Conservation (phyloP, 805 yeast genomes). For the Metschnikowia noctiluminum region DNA sequence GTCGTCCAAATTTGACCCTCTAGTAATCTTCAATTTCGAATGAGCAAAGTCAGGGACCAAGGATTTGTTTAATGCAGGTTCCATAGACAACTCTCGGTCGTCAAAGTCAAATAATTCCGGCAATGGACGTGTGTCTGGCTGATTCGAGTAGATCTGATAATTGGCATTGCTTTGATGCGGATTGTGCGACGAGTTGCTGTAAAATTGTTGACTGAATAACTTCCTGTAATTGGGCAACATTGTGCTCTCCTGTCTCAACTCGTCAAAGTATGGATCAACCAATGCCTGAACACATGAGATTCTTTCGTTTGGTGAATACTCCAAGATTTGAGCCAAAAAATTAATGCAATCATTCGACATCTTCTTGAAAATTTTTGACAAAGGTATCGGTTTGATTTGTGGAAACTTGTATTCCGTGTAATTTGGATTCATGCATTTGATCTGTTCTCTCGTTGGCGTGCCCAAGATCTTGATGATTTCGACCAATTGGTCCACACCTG, state of each 20-base stretch:
- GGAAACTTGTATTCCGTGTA: slow-evolving; percentile 98
- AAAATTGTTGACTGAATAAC: slow-evolving; percentile 37
- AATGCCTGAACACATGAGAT: slow-evolving; percentile 55
- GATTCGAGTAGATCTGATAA: slow-evolving; percentile 36
- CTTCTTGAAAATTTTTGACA: slow-evolving; percentile 61
- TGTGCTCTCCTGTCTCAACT: slow-evolving; percentile 39
- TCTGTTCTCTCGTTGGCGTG: slow-evolving; percentile 90
- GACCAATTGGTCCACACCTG: slow-evolving; percentile 95
- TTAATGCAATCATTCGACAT: slow-evolving; percentile 51
- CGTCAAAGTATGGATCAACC: slow-evolving; percentile 53
- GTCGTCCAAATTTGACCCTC: slow-evolving; percentile 24
- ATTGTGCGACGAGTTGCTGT: slow-evolving; percentile 23
- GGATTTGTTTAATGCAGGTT: slow-evolving; percentile 35
- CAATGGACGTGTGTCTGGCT: slow-evolving; percentile 40
- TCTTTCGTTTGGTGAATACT: slow-evolving; percentile 68
- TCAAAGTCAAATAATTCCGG: slow-evolving; percentile 53
- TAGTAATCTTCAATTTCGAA: slow-evolving; percentile 25
- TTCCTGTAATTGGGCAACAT: slow-evolving; percentile 44
- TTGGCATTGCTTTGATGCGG: slow-evolving; percentile 39
- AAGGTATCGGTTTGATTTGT: slow-evolving; percentile 72
- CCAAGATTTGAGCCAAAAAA: slow-evolving; percentile 53
- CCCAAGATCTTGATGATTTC: slow-evolving; percentile 95
- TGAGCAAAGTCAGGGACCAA: slow-evolving; percentile 44
- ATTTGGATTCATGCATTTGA: slow-evolving; percentile 91
- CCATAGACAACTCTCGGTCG: slow-evolving; percentile 47